Evolutionary conservation across 495 filamentous ascomycete genomes (phyloP), one percentile per base, ranked within the genome.

Genomic region (Aspergillus taichungensis): DNA sequence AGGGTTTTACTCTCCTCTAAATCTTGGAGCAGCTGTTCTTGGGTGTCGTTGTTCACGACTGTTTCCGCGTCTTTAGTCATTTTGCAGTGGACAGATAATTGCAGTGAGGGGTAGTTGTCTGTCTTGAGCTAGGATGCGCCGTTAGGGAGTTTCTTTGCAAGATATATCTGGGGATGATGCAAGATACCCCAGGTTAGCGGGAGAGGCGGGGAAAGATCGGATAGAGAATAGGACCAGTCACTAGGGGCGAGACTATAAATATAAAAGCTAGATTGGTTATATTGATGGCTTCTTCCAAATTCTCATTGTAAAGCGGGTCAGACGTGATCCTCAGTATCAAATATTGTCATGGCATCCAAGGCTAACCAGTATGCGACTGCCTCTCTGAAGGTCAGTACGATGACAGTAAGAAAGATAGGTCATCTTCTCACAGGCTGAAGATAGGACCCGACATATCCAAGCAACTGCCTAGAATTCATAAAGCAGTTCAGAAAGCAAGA

Each of bases 1-100:
- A 60, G 56, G 6, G 56, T 59, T 34, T 62, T 59, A 45, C 51
- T 57, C 3, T 41, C 46, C 32, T 54, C 50, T 0, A 63, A 47
- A 34, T 61, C 55, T 12, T 37, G 32, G 24, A 57, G 49, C 12
- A 63, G 49, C 29, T 53, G 34, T 37, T 61, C 58, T 40, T 47
- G 38, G 11, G 53, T 47, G 40, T 61, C 60, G 4, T 5, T 44
- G 13, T 5, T n/a, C 3, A 18, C 34, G 37, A 40, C 8, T 27
- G 6, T 12, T 46, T 34, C 12, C 12, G 3, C 32, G 9, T 34
- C 32, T 3, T 3, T 34, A 5, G 32, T 34, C 32, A 34, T 34
- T 10, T 34, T 34, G 32, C 32, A 34, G 9, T 10, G 32, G 9
- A 3, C 5, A 34, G 9, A 12, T 12, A 10, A 34, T 10, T 34